Base-by-base conservation (phyloP, 331 rosid species). In the Acacia concinna region DNA sequence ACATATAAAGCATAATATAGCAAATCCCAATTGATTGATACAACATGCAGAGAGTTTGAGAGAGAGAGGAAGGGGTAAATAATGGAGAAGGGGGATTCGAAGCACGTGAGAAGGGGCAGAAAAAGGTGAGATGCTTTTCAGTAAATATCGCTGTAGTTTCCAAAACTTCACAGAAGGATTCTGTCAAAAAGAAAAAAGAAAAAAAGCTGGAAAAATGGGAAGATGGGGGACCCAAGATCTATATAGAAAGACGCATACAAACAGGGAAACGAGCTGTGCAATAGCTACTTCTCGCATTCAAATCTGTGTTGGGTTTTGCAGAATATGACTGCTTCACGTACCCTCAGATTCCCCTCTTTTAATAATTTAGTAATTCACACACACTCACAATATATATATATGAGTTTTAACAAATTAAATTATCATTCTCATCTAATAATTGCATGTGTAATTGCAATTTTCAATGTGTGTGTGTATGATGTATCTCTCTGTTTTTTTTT, bases 211-310 rank as follows among this genome's bases (percentile, higher is more conserved):
- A 38, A 8, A 2, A 8, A 2, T 7, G 62, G 30, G 12, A 8
- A 0, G 59, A 2, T 51, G 3, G 86, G 63, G 86, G 93, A 89
- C 75, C 97, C 90, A 89, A 88, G 88, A 90, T 92, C 91, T 80
- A 87, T 86, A 87, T 90, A 79, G 94, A 90, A 89, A 77, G 89
- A 81, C 52, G 94, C 90, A 90, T 85, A 88, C 83, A 90, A 89
- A 90, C 96, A 90, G 85, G 83, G 79, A 1, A 84, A 87, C 85
- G 65, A 89, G 90, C 96, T 89, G 93, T 85, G 93, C 79, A 82
- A 87, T 83, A 86, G 93, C 89, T 80, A 89, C 93, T 63, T 86
- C 84, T 83, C 96, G 81, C 93, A 87, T 90, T 90, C 96, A 92
- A 89, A 90, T 89, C 95, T 86, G 90, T 86, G 91, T 88, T 87